Base-by-base conservation (phyloP, 2,329 filamentous ascomycete species). In the Colletotrichum tropicicola region DNA sequence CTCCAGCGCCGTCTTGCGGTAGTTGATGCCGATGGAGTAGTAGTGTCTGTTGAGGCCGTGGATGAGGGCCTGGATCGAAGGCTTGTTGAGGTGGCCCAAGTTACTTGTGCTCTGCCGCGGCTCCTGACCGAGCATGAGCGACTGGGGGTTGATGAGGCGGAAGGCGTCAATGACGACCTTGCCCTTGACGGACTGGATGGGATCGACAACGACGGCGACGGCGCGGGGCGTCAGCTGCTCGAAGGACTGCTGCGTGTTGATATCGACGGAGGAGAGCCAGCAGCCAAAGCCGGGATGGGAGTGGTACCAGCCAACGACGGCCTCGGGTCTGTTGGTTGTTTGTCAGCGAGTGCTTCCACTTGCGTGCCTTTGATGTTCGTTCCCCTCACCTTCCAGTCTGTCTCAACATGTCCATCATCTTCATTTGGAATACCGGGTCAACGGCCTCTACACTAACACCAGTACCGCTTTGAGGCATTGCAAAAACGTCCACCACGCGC, bases 361-460 rank as follows among this genome's bases (percentile, higher is more conserved):
- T 12, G 12, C 28, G 51, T 68, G 56, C 66, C 53, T 43, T 6
- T 15, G 45, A 7, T 19, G 47, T 53, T 48, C 17, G n/a, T 17
- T n/a, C n/a, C 45, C 68, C 87, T 73, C 84, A 97, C 93, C 96
- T 88, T 82, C 96, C 96, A 63, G 96, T 99, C 85, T 99, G 96
- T 75, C 92, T 88, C 77, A 99, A 85, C 96, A 99, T 98, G 78
- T 99, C 96, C 96, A 99, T 99, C 96, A 99, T 99, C 87, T 98
- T 99, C 74, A 94, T 98, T 83, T 99, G 96, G 80, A 99, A 99
- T 32, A 99, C 96, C 9, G 94, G 94, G 77, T 99, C 96, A 68
- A 99, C 96, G 54, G 96, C 97, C 81, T 99, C 96, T 73, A 99
- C 96, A 80, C 93, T 97, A 72, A 99, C 96, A 71, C 96, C 96